phyloP scores from a whole-genome alignment of 2,329 filamentous ascomycete species.

The Cordyceps cicadae region DNA sequence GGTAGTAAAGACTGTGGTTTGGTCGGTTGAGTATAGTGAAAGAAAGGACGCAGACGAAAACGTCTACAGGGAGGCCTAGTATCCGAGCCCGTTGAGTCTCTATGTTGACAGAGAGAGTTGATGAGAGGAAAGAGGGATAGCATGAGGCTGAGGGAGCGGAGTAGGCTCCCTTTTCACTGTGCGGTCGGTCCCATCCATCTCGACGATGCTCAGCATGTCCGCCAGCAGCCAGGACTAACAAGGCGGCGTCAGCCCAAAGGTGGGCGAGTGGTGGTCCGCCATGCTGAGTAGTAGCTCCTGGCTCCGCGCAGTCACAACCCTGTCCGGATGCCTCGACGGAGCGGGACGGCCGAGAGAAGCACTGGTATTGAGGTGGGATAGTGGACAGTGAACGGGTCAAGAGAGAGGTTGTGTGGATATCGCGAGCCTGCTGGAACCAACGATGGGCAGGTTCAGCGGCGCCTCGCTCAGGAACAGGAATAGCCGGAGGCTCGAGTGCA shows the following conservation, averaged over 20 bases:
- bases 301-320: not conserved
- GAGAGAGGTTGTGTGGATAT: slow-evolving; percentile 8
- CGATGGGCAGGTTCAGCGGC: not conserved
- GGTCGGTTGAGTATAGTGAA: slow-evolving; percentile 22
- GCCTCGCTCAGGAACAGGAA: slow-evolving; percentile 12
- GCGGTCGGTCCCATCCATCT: not conserved
- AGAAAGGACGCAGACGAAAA: slow-evolving; percentile 32
- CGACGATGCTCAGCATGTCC: not conserved
- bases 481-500: slow-evolving; percentile 4
- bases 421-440: not conserved
- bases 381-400: slow-evolving; percentile 1
- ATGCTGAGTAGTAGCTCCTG: not conserved
- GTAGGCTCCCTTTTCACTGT: slow-evolving; percentile 1
- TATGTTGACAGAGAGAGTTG: slow-evolving; percentile 19
- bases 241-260: slow-evolving; percentile 5
- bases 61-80: slow-evolving; percentile 25
- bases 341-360: slow-evolving; percentile 5
- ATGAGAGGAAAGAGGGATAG: slow-evolving; percentile 14
- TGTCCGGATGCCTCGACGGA: not conserved
- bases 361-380: not conserved
- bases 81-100: slow-evolving; percentile 22
- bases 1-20: slow-evolving; percentile 20
- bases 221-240: not conserved
- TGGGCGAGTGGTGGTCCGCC: not conserved
- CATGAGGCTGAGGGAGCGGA: slow-evolving; percentile 2